These are phyloP conservation scores for Chaetomiaceae sp. DNA, from an alignment of 2,329 filamentous ascomycete genomes.

Conservation along the genomic window DNA sequence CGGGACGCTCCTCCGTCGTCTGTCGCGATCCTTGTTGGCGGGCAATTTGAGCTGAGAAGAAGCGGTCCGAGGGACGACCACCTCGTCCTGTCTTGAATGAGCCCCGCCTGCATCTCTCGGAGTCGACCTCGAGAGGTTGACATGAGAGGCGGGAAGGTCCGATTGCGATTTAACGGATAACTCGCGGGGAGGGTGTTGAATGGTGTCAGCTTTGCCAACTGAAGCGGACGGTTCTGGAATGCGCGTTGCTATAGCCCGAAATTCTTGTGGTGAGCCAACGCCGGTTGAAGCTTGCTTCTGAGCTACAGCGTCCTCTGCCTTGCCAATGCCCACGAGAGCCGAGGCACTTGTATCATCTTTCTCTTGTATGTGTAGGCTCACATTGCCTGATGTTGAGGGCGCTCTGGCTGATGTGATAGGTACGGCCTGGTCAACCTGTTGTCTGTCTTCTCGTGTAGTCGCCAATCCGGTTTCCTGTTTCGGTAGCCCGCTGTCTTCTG, in stretches of 20 bases:
- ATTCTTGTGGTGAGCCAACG: not conserved
- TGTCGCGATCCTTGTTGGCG: conserved; percentile 46
- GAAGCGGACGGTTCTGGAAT: not conserved
- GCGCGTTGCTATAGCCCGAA: not conserved
- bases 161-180: not conserved
- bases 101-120: not conserved
- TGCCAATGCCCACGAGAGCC: conserved; percentile 17
- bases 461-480: not conserved
- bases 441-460: not conserved
- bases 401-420: not conserved
- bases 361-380: not conserved
- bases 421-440: not conserved
- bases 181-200: not conserved
- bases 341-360: not conserved
- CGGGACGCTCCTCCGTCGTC: conserved; percentile 62
- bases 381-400: not conserved
- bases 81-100: not conserved
- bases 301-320: not conserved
- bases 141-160: not conserved
- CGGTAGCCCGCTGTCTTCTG: not conserved
- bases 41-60: conserved; percentile 22
- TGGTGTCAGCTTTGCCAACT: not conserved
- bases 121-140: not conserved
- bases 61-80: conserved; percentile 1
- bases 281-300: not conserved